Evolutionary conservation across 129 eudicot genomes (phyloP).

Genomic region (Pulicaria dysenterica): DNA sequence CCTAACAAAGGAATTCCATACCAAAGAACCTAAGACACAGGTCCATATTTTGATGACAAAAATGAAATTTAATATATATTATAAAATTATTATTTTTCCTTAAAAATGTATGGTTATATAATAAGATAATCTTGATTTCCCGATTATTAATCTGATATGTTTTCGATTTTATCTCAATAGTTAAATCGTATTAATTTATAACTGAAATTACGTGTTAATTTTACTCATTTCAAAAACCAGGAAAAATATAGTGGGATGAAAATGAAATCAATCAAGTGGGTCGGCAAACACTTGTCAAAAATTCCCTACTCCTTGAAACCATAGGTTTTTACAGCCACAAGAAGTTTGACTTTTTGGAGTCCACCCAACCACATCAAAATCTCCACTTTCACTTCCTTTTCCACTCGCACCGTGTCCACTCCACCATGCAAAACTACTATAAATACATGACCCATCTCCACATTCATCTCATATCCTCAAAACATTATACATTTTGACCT

Average conservation of each 20-base stretch:
- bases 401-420: conserved; percentile 23
- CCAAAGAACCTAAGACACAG: too few relatives aligned
- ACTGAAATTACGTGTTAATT: conserved; percentile 15
- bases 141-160: not conserved
- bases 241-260: conserved; percentile 19
- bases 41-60: too few relatives aligned
- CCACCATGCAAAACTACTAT: conserved; percentile 38
- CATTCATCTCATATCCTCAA: conserved; percentile 1
- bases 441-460: conserved; percentile 31
- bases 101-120: too few relatives aligned
- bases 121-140: too few relatives aligned
- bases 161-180: not conserved
- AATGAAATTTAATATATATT: too few relatives aligned
- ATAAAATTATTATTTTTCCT: too few relatives aligned
- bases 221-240: not conserved
- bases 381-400: conserved; percentile 35
- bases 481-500: conserved; percentile 14
- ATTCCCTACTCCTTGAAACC: not conserved
- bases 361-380: conserved; percentile 19
- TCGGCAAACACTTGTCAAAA: conserved; percentile 34
- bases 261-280: conserved; percentile 32
- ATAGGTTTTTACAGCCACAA: conserved; percentile 26
- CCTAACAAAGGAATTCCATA: too few relatives aligned
- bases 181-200: not conserved
- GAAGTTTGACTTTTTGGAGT: conserved; percentile 21